phyloP scores from a whole-genome alignment of 1,284 basidiomycete genomes.

The Afroboletus lepidellus region DNA sequence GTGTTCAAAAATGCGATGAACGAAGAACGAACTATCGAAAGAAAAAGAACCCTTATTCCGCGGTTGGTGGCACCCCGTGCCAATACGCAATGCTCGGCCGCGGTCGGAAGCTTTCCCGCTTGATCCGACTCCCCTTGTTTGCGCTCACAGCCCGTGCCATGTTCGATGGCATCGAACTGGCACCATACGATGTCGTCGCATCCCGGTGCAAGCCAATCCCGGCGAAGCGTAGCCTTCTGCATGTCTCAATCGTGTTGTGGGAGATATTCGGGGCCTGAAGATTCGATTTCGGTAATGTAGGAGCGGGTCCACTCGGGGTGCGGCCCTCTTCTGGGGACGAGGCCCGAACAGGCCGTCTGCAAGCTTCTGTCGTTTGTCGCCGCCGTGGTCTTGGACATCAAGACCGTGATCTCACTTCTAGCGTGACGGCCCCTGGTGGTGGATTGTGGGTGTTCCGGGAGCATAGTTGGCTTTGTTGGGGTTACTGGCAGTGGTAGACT shows the following conservation, averaged over 20 bases:
- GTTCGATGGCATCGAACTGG: constrained; percentile 28
- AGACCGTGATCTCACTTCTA: constrained; percentile 56
- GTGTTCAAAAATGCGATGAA: neutral
- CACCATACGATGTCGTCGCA: constrained; percentile 15
- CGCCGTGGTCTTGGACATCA: constrained; percentile 45
- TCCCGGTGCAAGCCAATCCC: constrained; percentile 25
- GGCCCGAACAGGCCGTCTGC: constrained; percentile 36
- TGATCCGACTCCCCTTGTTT: constrained; percentile 44
- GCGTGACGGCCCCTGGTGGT: constrained; percentile 47
- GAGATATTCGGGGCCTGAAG: constrained; percentile 6
- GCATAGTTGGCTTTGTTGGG: constrained; percentile 24
- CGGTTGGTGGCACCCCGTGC: constrained; percentile 30
- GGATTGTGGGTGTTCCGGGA: constrained; percentile 25
- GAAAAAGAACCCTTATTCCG: constrained; percentile 16
- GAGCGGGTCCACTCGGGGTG: constrained; percentile 23
- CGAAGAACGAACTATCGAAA: neutral
- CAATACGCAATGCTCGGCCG: constrained; percentile 54
- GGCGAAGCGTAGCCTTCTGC: constrained; percentile 26
- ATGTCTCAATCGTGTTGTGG: constrained; percentile 26
- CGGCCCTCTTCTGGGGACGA: constrained; percentile 31
- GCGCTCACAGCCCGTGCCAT: constrained; percentile 29
- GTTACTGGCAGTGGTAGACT: constrained; percentile 21
- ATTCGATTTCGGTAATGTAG: constrained; percentile 15
- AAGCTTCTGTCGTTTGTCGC: constrained; percentile 58
- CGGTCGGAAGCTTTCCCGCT: constrained; percentile 75